phyloP scores from a whole-genome alignment of 441 rosid species.

The Eruca vesicaria region DNA sequence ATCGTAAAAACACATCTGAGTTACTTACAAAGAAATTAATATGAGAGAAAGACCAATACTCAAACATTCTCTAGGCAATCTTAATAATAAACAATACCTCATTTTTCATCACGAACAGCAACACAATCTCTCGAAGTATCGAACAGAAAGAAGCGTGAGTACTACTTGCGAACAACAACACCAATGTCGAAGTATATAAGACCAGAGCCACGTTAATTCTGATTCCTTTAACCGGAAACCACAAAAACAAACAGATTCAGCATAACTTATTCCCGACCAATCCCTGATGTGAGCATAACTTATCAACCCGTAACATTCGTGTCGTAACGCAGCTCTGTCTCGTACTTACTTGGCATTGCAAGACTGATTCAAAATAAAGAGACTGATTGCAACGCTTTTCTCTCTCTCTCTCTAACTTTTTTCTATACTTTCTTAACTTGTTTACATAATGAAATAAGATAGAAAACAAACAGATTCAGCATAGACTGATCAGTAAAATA shows the following conservation, averaged over 20 bases:
- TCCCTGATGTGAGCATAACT: constrained; percentile 55
- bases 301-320: constrained; percentile 57
- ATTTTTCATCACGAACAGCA: constrained; percentile 26
- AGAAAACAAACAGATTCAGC: background rate
- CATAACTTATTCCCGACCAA: constrained; percentile 62
- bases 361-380: constrained; percentile 61
- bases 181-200: constrained; percentile 85
- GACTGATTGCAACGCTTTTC: constrained; percentile 80
- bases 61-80: background rate
- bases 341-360: constrained; percentile 74
- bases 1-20: background rate
- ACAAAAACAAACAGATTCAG: constrained; percentile 74
- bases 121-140: constrained; percentile 78
- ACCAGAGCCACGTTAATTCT: too few relatives aligned
- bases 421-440: constrained; percentile 36
- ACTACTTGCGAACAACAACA: constrained; percentile 77
- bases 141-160: constrained; percentile 64
- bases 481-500: background rate
- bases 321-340: constrained; percentile 78
- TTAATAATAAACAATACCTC: constrained; percentile 9
- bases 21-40: background rate
- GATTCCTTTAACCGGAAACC: too few relatives aligned
- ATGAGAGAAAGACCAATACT: background rate
- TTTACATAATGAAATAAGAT: constrained; percentile 24
- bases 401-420: constrained; percentile 40